Percentiles rank a stretch among this genome's conserved stretches.
Evolutionary conservation across 1,139 yeast genomes (phyloP).

Genomic region (Blastobotrys serpentis): DNA sequence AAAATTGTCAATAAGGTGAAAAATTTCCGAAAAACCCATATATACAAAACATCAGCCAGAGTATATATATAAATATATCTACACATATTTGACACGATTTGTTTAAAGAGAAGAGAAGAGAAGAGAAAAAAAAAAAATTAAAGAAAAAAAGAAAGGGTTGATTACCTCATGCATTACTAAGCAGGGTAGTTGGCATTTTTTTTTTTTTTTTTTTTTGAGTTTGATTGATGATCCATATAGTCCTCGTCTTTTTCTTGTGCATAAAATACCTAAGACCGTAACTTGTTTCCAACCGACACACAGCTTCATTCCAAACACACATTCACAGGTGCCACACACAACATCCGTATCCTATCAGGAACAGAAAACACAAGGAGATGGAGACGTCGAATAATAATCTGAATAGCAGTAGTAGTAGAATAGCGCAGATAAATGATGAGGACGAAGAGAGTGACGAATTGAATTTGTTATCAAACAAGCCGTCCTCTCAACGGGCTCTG

Average conservation of each 20-base stretch:
- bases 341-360: too few species aligned
- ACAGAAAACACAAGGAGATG: too few species aligned
- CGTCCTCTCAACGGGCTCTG: too few species aligned
- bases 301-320: conserved; percentile 1
- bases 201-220: neutral
- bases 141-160: neutral
- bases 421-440: neutral
- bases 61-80: too few species aligned
- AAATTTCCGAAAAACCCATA: too few species aligned
- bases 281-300: conserved; percentile 1
- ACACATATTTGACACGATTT: too few species aligned
- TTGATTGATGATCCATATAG: conserved; percentile 3
- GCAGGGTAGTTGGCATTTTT: neutral
- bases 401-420: neutral
- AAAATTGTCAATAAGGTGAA: too few species aligned
- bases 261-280: neutral
- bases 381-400: too few species aligned
- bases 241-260: conserved; percentile 4
- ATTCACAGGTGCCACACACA: neutral
- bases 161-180: neutral
- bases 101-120: too few species aligned
- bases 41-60: too few species aligned
- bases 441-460: conserved; percentile 3
- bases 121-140: too few species aligned
- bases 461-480: conserved; percentile 2